These are phyloP conservation scores for Mortierella sp. DNA, from an alignment of 371 early-diverging fungal species.

Conservation along the genomic window DNA sequence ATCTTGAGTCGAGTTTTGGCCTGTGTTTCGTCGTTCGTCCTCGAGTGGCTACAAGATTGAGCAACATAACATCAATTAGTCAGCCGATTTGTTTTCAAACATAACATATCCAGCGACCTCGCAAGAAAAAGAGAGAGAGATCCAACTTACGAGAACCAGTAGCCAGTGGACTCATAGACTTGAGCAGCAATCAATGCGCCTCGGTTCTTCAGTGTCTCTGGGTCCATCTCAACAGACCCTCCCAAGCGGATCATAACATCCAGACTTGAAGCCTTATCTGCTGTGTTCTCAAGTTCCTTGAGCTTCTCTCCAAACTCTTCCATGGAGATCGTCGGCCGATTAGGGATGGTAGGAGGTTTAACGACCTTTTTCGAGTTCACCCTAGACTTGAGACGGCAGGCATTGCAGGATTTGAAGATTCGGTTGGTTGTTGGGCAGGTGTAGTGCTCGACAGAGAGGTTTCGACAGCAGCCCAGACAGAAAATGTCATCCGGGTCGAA, in stretches of 20 bases:
- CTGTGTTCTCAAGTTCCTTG: constrained; percentile 38
- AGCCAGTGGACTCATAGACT: constrained; percentile 55
- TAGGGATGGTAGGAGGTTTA: constrained; percentile 40
- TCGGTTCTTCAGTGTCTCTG: constrained; percentile 41
- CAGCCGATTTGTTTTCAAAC: background rate
- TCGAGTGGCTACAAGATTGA: constrained; percentile 35
- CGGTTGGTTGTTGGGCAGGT: constrained; percentile 43
- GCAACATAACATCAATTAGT: background rate
- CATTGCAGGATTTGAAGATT: constrained; percentile 53
- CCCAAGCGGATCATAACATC: constrained; percentile 47
- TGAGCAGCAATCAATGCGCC: constrained; percentile 44
- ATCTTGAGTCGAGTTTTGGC: constrained; percentile 54
- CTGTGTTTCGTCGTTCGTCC: constrained; percentile 56
- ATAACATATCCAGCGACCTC: background rate
- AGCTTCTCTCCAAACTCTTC: constrained; percentile 47
- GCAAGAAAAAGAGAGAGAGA: background rate
- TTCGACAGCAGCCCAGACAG: constrained; percentile 54
- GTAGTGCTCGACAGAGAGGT: constrained; percentile 49
- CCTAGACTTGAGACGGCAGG: constrained; percentile 55
- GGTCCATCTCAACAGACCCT: constrained; percentile 51
- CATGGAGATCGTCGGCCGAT: constrained; percentile 43
- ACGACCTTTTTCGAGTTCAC: constrained; percentile 50
- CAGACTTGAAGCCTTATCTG: constrained; percentile 34
- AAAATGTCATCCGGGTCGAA: constrained; percentile 55
- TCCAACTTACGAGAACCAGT: constrained; percentile 54